Conservation (phyloP, 2,329 filamentous ascomycete species). For the Ophiostoma piceae region DNA sequence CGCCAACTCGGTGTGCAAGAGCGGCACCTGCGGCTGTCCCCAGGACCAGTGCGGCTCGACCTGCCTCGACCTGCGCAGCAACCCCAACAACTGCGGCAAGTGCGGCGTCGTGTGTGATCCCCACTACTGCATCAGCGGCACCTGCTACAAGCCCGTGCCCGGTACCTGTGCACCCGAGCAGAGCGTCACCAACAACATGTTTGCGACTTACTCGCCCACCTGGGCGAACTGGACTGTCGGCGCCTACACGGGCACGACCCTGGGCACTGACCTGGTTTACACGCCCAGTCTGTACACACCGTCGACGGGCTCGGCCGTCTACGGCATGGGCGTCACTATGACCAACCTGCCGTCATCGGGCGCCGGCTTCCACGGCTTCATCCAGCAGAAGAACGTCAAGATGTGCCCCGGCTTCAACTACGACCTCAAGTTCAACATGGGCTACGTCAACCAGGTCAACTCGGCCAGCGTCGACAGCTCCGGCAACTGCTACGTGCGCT, state of each 20-base stretch:
- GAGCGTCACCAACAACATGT: slow-evolving; percentile 22
- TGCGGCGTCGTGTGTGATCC: slow-evolving; percentile 18
- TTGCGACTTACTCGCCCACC: slow-evolving; percentile 21
- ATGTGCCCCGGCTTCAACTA: slow-evolving; percentile 23
- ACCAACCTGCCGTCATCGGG: background rate
- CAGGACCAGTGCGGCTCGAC: slow-evolving; percentile 19
- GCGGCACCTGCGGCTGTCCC: slow-evolving; percentile 18
- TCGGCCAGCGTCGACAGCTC: slow-evolving; percentile 12
- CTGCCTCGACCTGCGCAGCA: slow-evolving; percentile 19
- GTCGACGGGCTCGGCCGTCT: background rate
- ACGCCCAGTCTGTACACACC: background rate
- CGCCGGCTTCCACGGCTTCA: slow-evolving; percentile 18
- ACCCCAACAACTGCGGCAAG: slow-evolving; percentile 20
- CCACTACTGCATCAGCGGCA: slow-evolving; percentile 19
- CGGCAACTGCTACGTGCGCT: slow-evolving; percentile 20
- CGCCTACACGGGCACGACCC: slow-evolving; percentile 14
- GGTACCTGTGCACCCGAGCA: slow-evolving; percentile 19
- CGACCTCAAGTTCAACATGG: slow-evolving; percentile 20
- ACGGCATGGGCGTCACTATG: slow-evolving; percentile 16
- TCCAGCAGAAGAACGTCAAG: slow-evolving; percentile 21
- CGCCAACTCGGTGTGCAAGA: slow-evolving; percentile 20
- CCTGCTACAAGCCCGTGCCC: slow-evolving; percentile 17
- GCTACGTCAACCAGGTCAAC: slow-evolving; percentile 22
- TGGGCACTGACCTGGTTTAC: slow-evolving; percentile 3
- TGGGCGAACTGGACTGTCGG: slow-evolving; percentile 22